phyloP scores from a whole-genome alignment of 495 filamentous ascomycete species.

The Aspergillus taichungensis region DNA sequence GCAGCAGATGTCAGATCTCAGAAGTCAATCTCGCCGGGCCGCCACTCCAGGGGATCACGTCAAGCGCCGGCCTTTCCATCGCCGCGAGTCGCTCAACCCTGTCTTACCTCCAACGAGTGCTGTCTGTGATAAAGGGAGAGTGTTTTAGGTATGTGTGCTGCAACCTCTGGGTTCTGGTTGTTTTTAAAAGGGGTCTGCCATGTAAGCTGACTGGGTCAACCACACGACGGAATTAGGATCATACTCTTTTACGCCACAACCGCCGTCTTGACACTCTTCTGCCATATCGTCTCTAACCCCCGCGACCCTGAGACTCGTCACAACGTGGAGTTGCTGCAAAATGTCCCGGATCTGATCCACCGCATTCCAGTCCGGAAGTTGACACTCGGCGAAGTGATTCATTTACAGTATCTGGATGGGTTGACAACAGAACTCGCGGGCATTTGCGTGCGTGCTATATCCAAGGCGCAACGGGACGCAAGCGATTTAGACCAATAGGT shows the following conservation, averaged over 20 bases:
- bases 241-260: conserved; percentile 14
- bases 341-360: conserved; percentile 1
- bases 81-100: conserved; percentile 12
- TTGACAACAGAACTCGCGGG: conserved; percentile 1
- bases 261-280: conserved; percentile 12
- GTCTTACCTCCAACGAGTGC: conserved; percentile 4
- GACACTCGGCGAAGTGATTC: neutral
- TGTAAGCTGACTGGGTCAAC: no score
- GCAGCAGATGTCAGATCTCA: conserved; percentile 15
- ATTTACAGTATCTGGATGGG: neutral
- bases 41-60: conserved; percentile 5
- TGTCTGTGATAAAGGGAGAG: conserved; percentile 8
- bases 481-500: no score
- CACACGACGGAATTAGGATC: conserved; percentile 3
- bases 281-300: conserved; percentile 8
- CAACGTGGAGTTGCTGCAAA: neutral
- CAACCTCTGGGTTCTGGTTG: neutral
- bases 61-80: conserved; percentile 8
- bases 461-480: no score
- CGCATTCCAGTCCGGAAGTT: conserved; percentile 1
- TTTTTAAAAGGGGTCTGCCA: no score
- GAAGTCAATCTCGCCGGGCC: no score
- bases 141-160: conserved; percentile 18
- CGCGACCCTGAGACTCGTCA: neutral
- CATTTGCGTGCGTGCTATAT: no score